Base-by-base conservation (phyloP, 73 alveolate species). In the Paramecium pentaurelia region DNA sequence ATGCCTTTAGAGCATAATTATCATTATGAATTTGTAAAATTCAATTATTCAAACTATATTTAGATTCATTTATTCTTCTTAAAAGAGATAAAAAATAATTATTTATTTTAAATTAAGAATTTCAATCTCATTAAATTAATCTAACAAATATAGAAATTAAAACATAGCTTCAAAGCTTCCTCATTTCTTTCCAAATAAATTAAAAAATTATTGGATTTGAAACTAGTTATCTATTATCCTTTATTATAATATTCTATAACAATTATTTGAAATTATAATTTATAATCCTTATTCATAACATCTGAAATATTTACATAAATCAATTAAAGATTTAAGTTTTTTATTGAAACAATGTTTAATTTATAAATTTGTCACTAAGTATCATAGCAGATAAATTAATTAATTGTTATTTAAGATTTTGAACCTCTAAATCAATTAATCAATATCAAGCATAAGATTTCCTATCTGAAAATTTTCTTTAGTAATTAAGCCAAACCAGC, bases 381-480 rank as follows among this genome's bases (percentile, higher is more conserved):
- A 20, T 3, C 16, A 27, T 1, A 1, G 68, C 0, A 4, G 58
- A 28, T 38, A n/a, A 22, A 12, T 34, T 20, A 12, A 18, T 42
- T 73, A 37, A 73, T 6, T 0, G 16, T 5, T 36, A 9, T 47
- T 14, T 75, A 10, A 75, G 8, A 20, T 11, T 75, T 36, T 37
- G 36, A 36, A 80, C 8, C 8, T 80, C 8, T 40, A 45, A 45
- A 80, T 80, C 16, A 80, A 44, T 80, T 80, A 16, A 45, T 42
- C 75, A 22, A 80, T 25, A 20, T 30, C 32, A 4, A 42, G n/a
- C 9, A 80, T 80, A 4, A 47, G 51, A 45, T 6, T 18, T 45
- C 91, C 0, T 16, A 40, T 27, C 91, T 80, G n/a, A 80, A 80
- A 54, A 80, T 80, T 80, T 64, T 80, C 28, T 80, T 45, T 6